phyloP scores from a whole-genome alignment of 352 stramenopile species.

The Blastocystis sp. region DNA sequence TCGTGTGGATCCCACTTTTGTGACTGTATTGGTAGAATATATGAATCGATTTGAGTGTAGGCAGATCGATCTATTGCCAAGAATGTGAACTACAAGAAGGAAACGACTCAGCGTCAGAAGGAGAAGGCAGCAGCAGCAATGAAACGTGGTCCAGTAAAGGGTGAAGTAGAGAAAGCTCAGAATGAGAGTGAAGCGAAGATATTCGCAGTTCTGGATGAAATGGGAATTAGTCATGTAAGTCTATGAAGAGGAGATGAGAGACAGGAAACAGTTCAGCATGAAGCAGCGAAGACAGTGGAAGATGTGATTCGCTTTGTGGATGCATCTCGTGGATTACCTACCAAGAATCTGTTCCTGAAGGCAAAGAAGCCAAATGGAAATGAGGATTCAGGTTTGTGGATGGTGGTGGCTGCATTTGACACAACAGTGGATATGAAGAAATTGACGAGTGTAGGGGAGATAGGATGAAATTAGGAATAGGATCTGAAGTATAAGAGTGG shows the following conservation, averaged over 20 bases:
- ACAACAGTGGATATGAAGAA: conserved; percentile 61
- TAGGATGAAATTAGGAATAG: not conserved
- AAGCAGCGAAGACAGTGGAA: conserved; percentile 56
- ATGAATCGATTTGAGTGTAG: not conserved
- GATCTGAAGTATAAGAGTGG: conserved; percentile 62
- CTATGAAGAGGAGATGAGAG: not conserved
- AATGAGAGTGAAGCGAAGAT: conserved; percentile 14
- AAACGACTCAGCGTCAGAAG: conserved; percentile 4
- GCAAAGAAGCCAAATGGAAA: conserved; percentile 44
- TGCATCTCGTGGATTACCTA: not conserved
- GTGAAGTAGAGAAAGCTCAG: not conserved
- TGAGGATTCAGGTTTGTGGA: conserved; percentile 29
- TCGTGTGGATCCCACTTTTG: not conserved
- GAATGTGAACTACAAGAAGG: conserved; percentile 50
- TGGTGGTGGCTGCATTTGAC: conserved; percentile 39
- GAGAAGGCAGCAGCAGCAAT: conserved; percentile 4
- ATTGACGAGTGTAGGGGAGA: conserved; percentile 18
- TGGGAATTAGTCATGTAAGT: conserved; percentile 15
- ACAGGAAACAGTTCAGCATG: conserved; percentile 25
- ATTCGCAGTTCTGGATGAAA: conserved; percentile 31
- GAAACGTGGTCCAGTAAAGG: not conserved
- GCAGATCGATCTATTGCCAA: not conserved
- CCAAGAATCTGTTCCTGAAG: conserved; percentile 62
- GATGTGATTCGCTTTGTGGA: conserved; percentile 48
- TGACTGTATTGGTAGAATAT: not conserved